Conservation (phyloP, 495 filamentous ascomycete genomes). For the Xylaria cubensis region DNA sequence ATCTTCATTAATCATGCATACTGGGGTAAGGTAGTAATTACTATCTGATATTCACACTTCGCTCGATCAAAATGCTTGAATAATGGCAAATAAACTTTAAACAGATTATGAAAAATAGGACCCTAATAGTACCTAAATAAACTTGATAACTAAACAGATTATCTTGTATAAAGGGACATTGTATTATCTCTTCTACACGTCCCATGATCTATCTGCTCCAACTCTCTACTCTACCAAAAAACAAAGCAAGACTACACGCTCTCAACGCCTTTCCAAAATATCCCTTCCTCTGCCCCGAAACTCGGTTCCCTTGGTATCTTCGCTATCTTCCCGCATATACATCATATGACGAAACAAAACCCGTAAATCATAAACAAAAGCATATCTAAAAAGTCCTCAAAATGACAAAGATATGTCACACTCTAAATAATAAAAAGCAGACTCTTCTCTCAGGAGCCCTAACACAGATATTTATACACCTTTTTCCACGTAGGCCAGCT, state of each 20-base stretch:
- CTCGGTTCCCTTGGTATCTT: constrained; percentile 21
- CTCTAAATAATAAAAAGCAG: neutral
- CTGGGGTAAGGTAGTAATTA: neutral
- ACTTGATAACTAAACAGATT: no score
- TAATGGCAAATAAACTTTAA: no score
- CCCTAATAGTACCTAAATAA: no score
- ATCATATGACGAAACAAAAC: neutral
- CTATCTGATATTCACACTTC: neutral
- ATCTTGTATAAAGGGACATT: no score
- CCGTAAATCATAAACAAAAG: constrained; percentile 10
- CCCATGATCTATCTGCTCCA: neutral
- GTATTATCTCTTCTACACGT: no score
- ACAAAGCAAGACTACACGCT: constrained; percentile 11
- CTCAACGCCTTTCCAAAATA: constrained; percentile 14
- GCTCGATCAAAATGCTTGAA: no score
- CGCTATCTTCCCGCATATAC: constrained; percentile 8
- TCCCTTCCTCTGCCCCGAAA: neutral
- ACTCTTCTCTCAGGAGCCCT: constrained; percentile 3
- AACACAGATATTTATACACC: constrained; percentile 64
- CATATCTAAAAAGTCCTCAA: neutral
- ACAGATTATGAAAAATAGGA: no score
- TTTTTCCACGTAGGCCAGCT: constrained; percentile 89
- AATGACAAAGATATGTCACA: neutral
- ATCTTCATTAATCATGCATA: neutral
- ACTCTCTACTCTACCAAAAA: neutral